Conservation (phyloP, 2,329 filamentous ascomycete genomes). For the Chaetomiaceae sp. region DNA sequence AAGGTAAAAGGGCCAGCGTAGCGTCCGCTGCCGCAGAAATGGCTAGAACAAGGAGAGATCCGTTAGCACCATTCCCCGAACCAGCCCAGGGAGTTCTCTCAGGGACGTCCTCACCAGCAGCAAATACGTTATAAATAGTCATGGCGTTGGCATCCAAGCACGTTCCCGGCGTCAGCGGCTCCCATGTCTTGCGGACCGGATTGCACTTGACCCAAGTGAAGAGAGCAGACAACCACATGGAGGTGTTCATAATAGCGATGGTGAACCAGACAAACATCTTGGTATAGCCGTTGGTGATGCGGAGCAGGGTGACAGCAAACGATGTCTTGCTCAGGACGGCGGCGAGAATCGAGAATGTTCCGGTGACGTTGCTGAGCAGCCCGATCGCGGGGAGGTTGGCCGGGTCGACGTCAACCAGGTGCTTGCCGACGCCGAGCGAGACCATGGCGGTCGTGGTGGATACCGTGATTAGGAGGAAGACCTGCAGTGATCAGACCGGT, state of each 20-base stretch:
- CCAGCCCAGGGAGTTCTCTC: too few species aligned
- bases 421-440: constrained; percentile 22
- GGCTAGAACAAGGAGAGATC: background rate
- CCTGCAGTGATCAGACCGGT: too few species aligned
- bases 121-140: constrained; percentile 23
- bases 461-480: too few species aligned
- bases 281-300: constrained; percentile 28
- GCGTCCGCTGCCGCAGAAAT: background rate
- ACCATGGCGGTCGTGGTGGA: constrained; percentile 14
- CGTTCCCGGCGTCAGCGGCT: constrained; percentile 14
- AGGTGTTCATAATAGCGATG: constrained; percentile 29
- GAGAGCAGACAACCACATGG: constrained; percentile 26
- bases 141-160: constrained; percentile 26
- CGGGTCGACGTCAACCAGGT: constrained; percentile 21
- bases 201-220: constrained; percentile 26
- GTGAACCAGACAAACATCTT: constrained; percentile 29
- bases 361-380: constrained; percentile 18
- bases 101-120: background rate
- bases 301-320: constrained; percentile 35
- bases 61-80: background rate
- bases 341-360: constrained; percentile 28
- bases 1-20: constrained; percentile 27
- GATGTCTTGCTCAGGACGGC: constrained; percentile 36
- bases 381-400: constrained; percentile 11
- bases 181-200: constrained; percentile 25